A percentile compares a stretch with the other conserved stretches of the same genome.
Evolutionary conservation across 345 rosid species (phyloP).

Genomic region (Eucalyptus pauciflora): DNA sequence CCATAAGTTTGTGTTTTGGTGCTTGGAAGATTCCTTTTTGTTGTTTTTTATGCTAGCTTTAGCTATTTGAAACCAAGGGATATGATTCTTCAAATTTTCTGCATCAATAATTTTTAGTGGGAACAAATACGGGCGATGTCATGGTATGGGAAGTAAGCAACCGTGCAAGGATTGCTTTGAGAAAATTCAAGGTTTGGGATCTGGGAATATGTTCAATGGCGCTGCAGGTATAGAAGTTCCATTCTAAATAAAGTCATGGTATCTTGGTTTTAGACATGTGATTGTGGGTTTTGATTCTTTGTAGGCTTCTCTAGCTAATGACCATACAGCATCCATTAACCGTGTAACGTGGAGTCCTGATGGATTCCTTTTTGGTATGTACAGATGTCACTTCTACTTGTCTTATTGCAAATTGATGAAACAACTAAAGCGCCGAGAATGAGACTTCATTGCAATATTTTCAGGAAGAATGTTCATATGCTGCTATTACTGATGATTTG

Average conservation of each 20-base stretch:
- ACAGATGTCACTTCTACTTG: too few relatives aligned
- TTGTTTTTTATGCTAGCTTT: neutral
- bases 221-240: slow-evolving; percentile 34
- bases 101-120: slow-evolving; percentile 26
- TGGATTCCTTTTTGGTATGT: too few relatives aligned
- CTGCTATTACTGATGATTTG: too few relatives aligned
- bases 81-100: neutral
- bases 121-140: slow-evolving; percentile 64
- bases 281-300: neutral
- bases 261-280: neutral
- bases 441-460: too few relatives aligned
- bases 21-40: neutral
- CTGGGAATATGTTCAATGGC: slow-evolving; percentile 34
- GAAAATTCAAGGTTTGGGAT: slow-evolving; percentile 60
- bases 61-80: neutral
- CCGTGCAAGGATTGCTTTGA: slow-evolving; percentile 42
- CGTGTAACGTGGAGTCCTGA: slow-evolving; percentile 38
- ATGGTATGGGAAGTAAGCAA: slow-evolving; percentile 54
- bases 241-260: neutral
- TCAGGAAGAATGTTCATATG: neutral
- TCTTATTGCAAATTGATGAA: too few relatives aligned
- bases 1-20: neutral
- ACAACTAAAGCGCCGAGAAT: too few relatives aligned
- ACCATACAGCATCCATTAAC: slow-evolving; percentile 27
- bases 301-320: slow-evolving; percentile 50